phyloP scores from a whole-genome alignment of 352 stramenopile species.

The Peronospora farinosa region DNA sequence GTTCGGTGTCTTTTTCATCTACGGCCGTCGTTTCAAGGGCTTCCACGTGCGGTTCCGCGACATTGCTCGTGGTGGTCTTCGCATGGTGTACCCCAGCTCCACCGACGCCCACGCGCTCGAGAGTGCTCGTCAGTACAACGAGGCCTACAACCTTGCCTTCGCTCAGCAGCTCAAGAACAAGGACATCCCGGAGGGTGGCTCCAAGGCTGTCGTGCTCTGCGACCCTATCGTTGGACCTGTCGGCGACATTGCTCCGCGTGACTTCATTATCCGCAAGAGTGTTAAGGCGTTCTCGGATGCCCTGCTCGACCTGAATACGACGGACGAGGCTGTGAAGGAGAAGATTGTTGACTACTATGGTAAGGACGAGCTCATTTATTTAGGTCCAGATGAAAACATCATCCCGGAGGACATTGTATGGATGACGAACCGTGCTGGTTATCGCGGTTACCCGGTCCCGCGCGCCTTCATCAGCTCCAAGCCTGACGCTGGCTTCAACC shows the following conservation, averaged over 20 bases:
- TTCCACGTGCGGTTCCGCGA: slow-evolving; percentile 85
- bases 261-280: slow-evolving; percentile 92
- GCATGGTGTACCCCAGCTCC: slow-evolving; percentile 69
- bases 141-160: slow-evolving; percentile 81
- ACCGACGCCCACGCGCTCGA: slow-evolving; percentile 54
- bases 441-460: slow-evolving; percentile 71
- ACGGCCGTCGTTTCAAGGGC: slow-evolving; percentile 93
- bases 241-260: slow-evolving; percentile 66
- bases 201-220: slow-evolving; percentile 77
- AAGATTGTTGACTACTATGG: slow-evolving; percentile 79
- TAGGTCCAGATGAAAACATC: slow-evolving; percentile 81
- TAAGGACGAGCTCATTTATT: slow-evolving; percentile 79
- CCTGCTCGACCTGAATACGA: slow-evolving; percentile 74
- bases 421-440: slow-evolving; percentile 80
- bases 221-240: slow-evolving; percentile 67
- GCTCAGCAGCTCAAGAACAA: slow-evolving; percentile 88
- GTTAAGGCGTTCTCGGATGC: slow-evolving; percentile 95
- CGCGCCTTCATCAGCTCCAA: slow-evolving; percentile 85
- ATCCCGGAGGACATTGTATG: slow-evolving; percentile 71
- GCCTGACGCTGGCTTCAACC: slow-evolving; percentile 76
- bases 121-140: slow-evolving; percentile 74
- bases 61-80: slow-evolving; percentile 70
- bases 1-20: slow-evolving; percentile 95
- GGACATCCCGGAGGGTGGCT: slow-evolving; percentile 79
- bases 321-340: slow-evolving; percentile 56